Evolutionary conservation across 768 basidiomycete species (phyloP), one percentile per base, ranked within the genome.

Genomic region (Pleurotus citrinopileatus): DNA sequence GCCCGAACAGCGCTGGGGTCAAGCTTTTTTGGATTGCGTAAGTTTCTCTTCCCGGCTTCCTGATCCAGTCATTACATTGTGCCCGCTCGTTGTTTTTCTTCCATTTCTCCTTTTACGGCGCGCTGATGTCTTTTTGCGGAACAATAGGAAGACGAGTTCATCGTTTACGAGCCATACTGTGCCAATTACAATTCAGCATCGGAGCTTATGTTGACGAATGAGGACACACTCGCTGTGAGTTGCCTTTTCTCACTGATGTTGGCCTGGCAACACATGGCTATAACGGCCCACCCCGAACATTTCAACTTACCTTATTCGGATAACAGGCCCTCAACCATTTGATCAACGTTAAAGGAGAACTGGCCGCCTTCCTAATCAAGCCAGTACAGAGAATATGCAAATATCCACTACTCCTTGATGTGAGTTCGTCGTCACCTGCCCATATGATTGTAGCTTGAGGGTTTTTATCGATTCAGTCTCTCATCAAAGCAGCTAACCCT

Each of bases 331-430:
- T 90, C 64, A 89, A 89, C 72, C 80, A 86, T 70, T 75, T 92
- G 75, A 90, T 95, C 72, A 91, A 93, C 61, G 87, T 87, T 63
- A 90, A 90, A 67, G 87, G 89, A 65, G 97, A 99, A 65, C 78
- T 99, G 27, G 91, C 92, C 55, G 94, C 93, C 7, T 96, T 98
- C 73, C 83, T 98, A 56, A 98, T 98, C 79, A 98, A 98, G 75
- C 97, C 97, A 5, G 89, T 99, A 45, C 97, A 99, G 69, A 86
- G 97, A 57, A 89, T 98, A 61, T 97, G 96, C 82, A 98, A 98
- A 78, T 98, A 98, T 69, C 95, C 95, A 22, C 78, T 99, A 12
- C 81, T 98, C 20, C 84, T 99, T 62, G 90, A 91, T 67, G 94
- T 94, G 65, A 65, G 87, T 75, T 26, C 46, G 52, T 45, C 48